phyloP scores from a whole-genome alignment of 2,329 filamentous ascomycete genomes.

The Phaeosphaeriaceae sp. region DNA sequence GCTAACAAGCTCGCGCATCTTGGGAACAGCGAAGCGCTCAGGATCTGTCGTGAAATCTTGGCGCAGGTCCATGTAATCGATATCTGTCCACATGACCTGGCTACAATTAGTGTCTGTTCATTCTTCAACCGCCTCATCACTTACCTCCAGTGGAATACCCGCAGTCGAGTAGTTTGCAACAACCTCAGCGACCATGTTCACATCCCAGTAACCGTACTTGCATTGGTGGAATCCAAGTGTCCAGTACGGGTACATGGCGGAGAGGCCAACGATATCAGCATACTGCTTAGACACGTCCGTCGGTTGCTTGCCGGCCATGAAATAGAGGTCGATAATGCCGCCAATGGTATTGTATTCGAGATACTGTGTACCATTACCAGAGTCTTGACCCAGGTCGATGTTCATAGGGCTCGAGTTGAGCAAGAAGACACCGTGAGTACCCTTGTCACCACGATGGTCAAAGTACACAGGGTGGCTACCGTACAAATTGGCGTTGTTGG shows the following conservation, averaged over 20 bases:
- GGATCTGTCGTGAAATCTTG: slow-evolving; percentile 71
- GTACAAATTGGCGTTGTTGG: slow-evolving; percentile 71
- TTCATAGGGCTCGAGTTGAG: slow-evolving; percentile 64
- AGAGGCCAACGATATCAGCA: slow-evolving; percentile 57
- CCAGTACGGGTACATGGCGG: slow-evolving; percentile 61
- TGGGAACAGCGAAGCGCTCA: slow-evolving; percentile 65
- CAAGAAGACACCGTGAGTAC: slow-evolving; percentile 48
- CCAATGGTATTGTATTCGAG: slow-evolving; percentile 82
- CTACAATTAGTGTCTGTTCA: background rate
- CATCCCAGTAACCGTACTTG: slow-evolving; percentile 62
- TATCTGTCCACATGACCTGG: slow-evolving; percentile 61
- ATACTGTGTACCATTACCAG: slow-evolving; percentile 65
- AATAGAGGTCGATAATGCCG: slow-evolving; percentile 73
- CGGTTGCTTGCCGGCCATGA: slow-evolving; percentile 57
- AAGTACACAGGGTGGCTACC: slow-evolving; percentile 77
- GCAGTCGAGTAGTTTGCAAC: slow-evolving; percentile 72
- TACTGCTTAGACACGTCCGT: slow-evolving; percentile 58
- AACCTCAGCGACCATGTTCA: slow-evolving; percentile 70
- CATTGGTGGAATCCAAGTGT: slow-evolving; percentile 61
- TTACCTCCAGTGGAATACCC: slow-evolving; percentile 72
- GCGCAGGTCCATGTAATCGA: slow-evolving; percentile 70
- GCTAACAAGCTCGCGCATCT: slow-evolving; percentile 70
- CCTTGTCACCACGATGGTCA: slow-evolving; percentile 67
- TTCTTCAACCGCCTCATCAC: background rate
- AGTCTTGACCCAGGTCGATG: slow-evolving; percentile 71